Conservation (phyloP, 2,329 filamentous ascomycete species). For the Phialophora verrucosa region DNA sequence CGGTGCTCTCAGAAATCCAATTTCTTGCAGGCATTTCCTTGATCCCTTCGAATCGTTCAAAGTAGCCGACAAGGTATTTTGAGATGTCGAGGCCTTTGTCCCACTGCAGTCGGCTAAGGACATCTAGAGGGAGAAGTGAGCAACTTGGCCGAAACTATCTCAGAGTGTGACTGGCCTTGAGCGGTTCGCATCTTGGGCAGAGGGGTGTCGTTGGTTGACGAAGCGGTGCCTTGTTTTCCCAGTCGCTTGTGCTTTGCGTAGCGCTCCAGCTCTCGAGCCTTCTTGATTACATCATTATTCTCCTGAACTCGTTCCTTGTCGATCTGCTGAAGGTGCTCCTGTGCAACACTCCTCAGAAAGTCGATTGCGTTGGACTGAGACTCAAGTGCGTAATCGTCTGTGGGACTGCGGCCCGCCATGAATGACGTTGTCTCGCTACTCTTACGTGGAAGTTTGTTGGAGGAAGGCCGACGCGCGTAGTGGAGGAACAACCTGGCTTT, state of each 20-base stretch:
- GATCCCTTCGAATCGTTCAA: conserved; percentile 59
- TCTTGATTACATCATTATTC: conserved; percentile 20
- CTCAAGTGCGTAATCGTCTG: not conserved
- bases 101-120: conserved; percentile 58
- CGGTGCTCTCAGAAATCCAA: conserved; percentile 61
- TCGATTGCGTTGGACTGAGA: conserved; percentile 6
- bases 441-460: not conserved
- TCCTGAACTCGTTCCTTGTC: conserved; percentile 28
- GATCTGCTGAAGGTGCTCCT: conserved; percentile 31
- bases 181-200: conserved; percentile 33
- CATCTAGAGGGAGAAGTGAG: conserved; percentile 41
- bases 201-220: conserved; percentile 3
- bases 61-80: conserved; percentile 60
- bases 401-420: conserved; percentile 13
- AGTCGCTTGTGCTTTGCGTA: conserved; percentile 29
- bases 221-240: conserved; percentile 2
- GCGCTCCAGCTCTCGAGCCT: conserved; percentile 27
- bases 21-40: conserved; percentile 54
- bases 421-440: not conserved
- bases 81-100: conserved; percentile 52
- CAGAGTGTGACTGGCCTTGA: conserved; percentile 25
- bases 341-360: conserved; percentile 28
- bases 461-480: not conserved
- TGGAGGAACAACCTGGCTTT: not conserved
- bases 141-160: not conserved